Evolutionary conservation across 805 yeast species (phyloP), one percentile per base, ranked within the genome.

Genomic region (Isabelozyma pseudorhagii): DNA sequence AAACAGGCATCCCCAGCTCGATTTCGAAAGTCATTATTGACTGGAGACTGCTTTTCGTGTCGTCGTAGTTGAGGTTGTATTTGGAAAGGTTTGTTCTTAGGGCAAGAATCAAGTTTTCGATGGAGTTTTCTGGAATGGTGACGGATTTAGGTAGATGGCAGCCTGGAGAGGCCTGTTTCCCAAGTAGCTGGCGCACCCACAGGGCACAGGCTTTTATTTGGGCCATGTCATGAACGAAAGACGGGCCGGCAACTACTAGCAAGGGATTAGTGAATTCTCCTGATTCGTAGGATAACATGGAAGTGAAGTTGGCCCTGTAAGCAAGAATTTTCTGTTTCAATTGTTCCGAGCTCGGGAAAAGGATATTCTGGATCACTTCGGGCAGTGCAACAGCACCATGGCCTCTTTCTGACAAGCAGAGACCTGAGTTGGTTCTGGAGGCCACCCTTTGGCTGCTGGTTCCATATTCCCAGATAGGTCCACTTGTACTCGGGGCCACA

Each of bases 171-270:
- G 25, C 36, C n/a, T 9, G 40, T 15, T 38, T 15, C 3, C 62
- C 62, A 38, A 50, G 44, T 28, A 56, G 46, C 6, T 56, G 34
- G 4, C 63, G 61, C 8, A 77, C 56, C 79, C 79, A 75, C 48
- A 69, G 63, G 4, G 80, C 71, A 56, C 80, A 77, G 11, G 61
- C 63, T 31, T 60, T 64, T 5, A 71, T 62, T 57, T 75, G 77
- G 7, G 50, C 42, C 0, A 70, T 62, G 40, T 62, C 60, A 4
- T 51, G 58, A 6, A 76, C 60, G 29, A 49, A 54, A 0, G 66
- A 45, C 0, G 81, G 80, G 0, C 81, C 81, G 1, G 73, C 56
- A 3, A 77, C 65, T 0, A 76, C 63, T 51, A 76, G 54, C 17
- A 70, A 53, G 1, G 67, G 68, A 5, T 41, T 42, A 8, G 43